phyloP scores from a whole-genome alignment of 306 rosid genomes.

The Vachellia pachyceras region DNA sequence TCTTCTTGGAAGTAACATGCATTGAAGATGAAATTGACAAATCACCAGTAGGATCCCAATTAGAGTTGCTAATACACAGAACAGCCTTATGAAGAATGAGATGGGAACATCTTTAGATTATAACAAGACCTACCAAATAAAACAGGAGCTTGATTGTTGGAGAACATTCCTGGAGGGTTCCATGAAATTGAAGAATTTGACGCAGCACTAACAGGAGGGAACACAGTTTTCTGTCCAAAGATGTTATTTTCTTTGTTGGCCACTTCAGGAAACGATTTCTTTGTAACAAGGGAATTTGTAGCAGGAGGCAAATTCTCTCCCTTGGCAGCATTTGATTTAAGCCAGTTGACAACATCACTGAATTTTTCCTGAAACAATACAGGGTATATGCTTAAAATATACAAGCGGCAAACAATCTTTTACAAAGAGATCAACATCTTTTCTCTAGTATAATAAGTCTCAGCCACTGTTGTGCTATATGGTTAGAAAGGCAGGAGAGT shows the following conservation, averaged over 20 bases:
- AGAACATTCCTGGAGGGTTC: constrained; percentile 67
- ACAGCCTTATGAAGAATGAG: background rate
- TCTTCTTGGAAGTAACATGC: constrained; percentile 12
- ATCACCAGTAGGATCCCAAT: constrained; percentile 28
- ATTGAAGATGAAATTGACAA: background rate
- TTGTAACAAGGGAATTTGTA: constrained; percentile 51
- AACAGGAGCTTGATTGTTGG: constrained; percentile 51
- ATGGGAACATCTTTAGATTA: background rate
- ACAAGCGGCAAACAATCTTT: constrained; percentile 1
- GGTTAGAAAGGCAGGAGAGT: constrained; percentile 6
- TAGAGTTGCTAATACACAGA: constrained; percentile 1
- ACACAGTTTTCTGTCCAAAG: constrained; percentile 56
- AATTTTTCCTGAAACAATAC: constrained; percentile 77
- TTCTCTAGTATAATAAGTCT: constrained; percentile 10
- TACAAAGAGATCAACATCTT: background rate
- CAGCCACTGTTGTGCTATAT: background rate
- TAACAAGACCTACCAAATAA: constrained; percentile 60
- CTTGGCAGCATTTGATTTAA: constrained; percentile 71
- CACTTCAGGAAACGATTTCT: constrained; percentile 51
- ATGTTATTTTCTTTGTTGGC: constrained; percentile 49
- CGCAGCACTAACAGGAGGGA: constrained; percentile 53
- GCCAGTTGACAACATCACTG: constrained; percentile 91
- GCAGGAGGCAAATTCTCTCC: constrained; percentile 55
- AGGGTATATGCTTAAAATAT: constrained; percentile 16
- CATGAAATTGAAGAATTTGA: constrained; percentile 54